These are phyloP conservation scores for Panaeolus papilionaceus DNA, from an alignment of 768 basidiomycete genomes.

Conservation along the genomic window DNA sequence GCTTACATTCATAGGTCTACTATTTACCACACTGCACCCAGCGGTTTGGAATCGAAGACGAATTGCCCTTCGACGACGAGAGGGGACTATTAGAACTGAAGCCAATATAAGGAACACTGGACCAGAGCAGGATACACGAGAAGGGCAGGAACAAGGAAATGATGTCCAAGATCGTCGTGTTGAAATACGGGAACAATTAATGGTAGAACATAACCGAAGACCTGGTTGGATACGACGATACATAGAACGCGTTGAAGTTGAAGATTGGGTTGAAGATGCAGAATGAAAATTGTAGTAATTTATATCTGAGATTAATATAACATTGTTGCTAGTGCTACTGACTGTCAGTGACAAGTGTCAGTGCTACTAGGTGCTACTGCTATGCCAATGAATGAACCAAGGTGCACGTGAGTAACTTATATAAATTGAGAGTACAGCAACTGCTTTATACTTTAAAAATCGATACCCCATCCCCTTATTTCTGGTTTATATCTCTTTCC, in stretches of 20 bases:
- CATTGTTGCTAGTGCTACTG: not conserved
- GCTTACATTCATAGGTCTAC: slow-evolving; percentile 58
- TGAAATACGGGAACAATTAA: slow-evolving; percentile 50
- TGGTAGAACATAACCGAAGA: slow-evolving; percentile 54
- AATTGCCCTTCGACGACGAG: slow-evolving; percentile 60
- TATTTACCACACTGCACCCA: slow-evolving; percentile 70
- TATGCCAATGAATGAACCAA: slow-evolving; percentile 13
- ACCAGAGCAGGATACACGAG: slow-evolving; percentile 25
- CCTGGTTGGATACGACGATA: slow-evolving; percentile 71
- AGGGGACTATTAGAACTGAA: slow-evolving; percentile 73
- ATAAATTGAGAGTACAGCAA: not conserved
- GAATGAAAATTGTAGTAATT: slow-evolving; percentile 38
- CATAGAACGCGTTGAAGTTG: slow-evolving; percentile 64
- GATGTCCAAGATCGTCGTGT: slow-evolving; percentile 36
- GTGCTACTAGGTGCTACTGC: not conserved
- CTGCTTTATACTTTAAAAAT: slow-evolving; percentile 12
- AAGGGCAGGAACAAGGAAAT: slow-evolving; percentile 35
- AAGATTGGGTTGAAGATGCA: slow-evolving; percentile 75
- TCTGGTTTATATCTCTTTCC: not conserved
- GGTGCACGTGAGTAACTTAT: slow-evolving; percentile 11
- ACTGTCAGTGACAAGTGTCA: no score
- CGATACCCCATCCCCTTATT: not conserved
- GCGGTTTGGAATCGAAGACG: slow-evolving; percentile 78
- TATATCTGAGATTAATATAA: slow-evolving; percentile 12
- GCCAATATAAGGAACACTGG: slow-evolving; percentile 50